Base-by-base conservation (phyloP, 1,284 basidiomycete species). In the Melanopsichium pennsylvanicum region DNA sequence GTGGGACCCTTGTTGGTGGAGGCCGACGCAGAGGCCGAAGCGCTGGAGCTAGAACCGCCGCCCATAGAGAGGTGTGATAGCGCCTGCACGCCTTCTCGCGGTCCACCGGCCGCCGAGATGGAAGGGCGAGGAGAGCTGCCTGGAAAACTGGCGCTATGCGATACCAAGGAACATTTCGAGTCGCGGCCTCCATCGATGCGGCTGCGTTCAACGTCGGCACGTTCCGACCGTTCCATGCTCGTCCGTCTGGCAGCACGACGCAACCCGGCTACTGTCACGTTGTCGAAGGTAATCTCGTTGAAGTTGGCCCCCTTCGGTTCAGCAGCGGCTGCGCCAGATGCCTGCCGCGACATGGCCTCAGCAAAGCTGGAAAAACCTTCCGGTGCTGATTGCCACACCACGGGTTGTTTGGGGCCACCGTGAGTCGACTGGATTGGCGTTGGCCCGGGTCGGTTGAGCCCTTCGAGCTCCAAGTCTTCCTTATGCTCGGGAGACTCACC, bases 221-320 rank as follows among this genome's bases (percentile, higher is more conserved):
- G 48, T 19, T 44, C 55, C 18, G 51, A 50, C 26, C 61, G 51
- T 34, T 61, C 64, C 56, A 69, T 54, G 44, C 63, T 74, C 11
- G 73, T 64, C 22, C 73, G 55, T 15, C 71, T 47, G 3, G 73
- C 73, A 11, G 73, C 73, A 12, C 73, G 62, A 18, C 73, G 61
- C 26, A 75, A 40, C 8, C 71, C 71, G 2, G 70, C 71, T 7
- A 75, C 71, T 1, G 69, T 74, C 23, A 45, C 57, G 13, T 49
- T 64, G 42, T 71, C 68, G 23, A 47, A 23, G 11, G 55, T 15
- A 9, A 50, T 33, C 36, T 66, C 67, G 41, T 50, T 51, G 11
- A 13, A 2, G 13, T 40, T 43, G 4, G 35, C 22, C 18, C 22
- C 36, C 23, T 51, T 58, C 18, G 44, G 19, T 22, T 55, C 50